Evolutionary conservation across 2,329 filamentous ascomycete genomes (phyloP), one percentile per base, ranked within the genome.

Genomic region (Neonectria hederae): DNA sequence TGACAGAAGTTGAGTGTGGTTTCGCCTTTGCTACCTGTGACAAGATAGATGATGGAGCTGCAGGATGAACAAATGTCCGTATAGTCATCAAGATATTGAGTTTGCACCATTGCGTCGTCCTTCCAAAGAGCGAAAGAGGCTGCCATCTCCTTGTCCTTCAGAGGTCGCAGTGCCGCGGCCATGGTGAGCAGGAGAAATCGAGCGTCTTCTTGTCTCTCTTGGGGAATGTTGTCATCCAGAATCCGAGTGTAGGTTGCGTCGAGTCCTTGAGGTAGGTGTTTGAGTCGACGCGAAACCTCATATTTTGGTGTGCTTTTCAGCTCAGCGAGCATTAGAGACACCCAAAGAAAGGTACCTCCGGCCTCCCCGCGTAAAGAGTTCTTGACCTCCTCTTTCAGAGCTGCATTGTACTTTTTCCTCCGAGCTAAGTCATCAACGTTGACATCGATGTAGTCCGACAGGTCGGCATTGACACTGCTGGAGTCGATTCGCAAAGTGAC

Each of bases 311-410:
- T 19, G 6, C 5, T 17, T n/a, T 49, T 24, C 26, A 49, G 26
- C 17, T 49, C 46, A 5, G 19, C 14, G 19, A 54, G 19, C 51
- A 54, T 54, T 2, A 54, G 22, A 26, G 30, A 54, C 5, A 54
- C 51, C 51, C 32, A 54, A 17, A 54, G 51, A 19, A 54, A 54
- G 35, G 30, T 54, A 14, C 51, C 51, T 17, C 51, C 32, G 10
- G 51, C 51, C 24, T 54, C 19, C n/a, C 5, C 22, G 5, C 14
- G n/a, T 13, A 54, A 13, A 24, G 51, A 19, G 5, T 26, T 9
- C 19, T 54, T 54, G 5, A 54, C 19, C 7, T 22, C 21, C 21
- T 30, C 51, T 8, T 54, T 26, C 4, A 49, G 9, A 32, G 3
- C 3, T 6, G 8, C 2, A 9, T 11, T 11, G 26, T 49, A 49